Conservation (phyloP, 2,329 filamentous ascomycete genomes). For the Fonsecaea pugnacius region DNA sequence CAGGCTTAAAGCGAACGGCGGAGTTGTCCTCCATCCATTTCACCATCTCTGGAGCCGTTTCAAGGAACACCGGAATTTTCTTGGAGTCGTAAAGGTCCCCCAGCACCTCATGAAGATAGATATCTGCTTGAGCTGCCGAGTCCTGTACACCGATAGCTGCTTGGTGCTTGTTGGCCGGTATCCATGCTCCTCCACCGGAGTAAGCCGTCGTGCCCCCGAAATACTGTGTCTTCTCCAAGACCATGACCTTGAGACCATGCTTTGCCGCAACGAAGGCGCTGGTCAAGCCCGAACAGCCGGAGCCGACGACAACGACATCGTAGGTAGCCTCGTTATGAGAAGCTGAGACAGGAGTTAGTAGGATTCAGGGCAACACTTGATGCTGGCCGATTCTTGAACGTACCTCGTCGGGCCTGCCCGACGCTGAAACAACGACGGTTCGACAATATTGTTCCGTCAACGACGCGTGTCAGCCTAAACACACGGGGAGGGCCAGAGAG, state of each 20-base stretch:
- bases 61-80: conserved; percentile 1
- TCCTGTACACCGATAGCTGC: conserved; percentile 13
- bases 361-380: neutral
- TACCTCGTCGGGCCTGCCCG: neutral
- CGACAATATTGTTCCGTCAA: neutral
- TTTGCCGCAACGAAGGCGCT: conserved; percentile 40
- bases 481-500: conserved; percentile 1
- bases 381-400: neutral
- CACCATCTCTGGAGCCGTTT: conserved; percentile 12
- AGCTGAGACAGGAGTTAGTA: neutral
- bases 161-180: conserved; percentile 41
- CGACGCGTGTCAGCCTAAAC: neutral
- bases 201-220: conserved; percentile 45
- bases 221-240: conserved; percentile 44
- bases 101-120: conserved; percentile 19
- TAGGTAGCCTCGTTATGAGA: conserved; percentile 3
- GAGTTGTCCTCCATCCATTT: conserved; percentile 13
- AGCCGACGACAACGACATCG: conserved; percentile 44
- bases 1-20: conserved; percentile 13
- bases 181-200: conserved; percentile 46
- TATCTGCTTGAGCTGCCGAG: conserved; percentile 9
- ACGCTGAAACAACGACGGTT: conserved; percentile 5
- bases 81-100: conserved; percentile 13
- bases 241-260: conserved; percentile 38
- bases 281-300: conserved; percentile 42